Percentiles rank a stretch among this genome's conserved stretches.
Evolutionary conservation across 768 basidiomycete species (phyloP).

Genomic region (Basidioascus undulatus): DNA sequence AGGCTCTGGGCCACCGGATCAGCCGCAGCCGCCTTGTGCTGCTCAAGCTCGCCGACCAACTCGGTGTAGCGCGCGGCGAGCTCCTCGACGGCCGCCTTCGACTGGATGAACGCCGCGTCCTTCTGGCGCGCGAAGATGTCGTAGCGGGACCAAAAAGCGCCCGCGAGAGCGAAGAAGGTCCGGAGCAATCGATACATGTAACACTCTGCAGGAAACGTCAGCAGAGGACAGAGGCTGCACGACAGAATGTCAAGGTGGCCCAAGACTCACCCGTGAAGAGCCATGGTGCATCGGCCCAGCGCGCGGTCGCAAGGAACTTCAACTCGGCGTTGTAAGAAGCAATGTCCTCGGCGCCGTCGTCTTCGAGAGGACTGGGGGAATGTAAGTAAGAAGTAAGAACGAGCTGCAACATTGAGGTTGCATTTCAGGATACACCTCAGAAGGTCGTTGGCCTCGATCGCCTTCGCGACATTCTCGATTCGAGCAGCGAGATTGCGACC

Average conservation of each 20-base stretch:
- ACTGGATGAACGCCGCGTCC: neutral
- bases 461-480: neutral
- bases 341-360: neutral
- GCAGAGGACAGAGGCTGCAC: neutral
- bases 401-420: neutral
- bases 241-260: neutral
- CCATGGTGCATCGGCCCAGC: neutral
- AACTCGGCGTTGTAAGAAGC: neutral
- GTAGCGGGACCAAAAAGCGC: neutral
- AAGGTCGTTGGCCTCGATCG: neutral
- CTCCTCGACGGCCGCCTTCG: neutral
- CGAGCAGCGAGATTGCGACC: neutral
- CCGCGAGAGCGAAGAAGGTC: neutral
- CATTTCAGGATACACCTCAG: neutral
- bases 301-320: neutral
- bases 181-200: neutral
- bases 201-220: neutral
- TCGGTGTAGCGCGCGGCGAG: neutral
- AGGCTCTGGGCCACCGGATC: no score
- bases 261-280: neutral
- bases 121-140: slow-evolving; percentile 1
- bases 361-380: neutral
- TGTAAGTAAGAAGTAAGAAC: neutral
- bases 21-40: no score
- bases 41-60: neutral